phyloP scores from a whole-genome alignment of 129 eudicot species.

The Lactuca sativa region DNA sequence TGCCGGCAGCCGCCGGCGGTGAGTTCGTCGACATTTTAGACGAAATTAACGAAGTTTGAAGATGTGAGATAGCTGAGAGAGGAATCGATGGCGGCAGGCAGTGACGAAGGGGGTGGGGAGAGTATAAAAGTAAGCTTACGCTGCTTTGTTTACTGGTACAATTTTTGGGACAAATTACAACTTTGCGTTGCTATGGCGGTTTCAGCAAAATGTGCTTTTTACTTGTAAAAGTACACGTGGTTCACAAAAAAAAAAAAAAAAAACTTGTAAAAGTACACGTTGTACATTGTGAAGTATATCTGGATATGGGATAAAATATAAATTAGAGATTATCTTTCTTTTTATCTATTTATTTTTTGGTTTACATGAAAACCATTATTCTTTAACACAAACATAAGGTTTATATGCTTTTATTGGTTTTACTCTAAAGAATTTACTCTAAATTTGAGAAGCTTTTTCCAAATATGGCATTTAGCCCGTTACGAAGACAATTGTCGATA shows the following conservation, averaged over 20 bases:
- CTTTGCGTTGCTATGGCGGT: neutral
- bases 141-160: neutral
- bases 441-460: no score
- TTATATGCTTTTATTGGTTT: no score
- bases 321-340: no score
- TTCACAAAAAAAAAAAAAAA: no score
- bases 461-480: no score
- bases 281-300: no score
- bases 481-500: no score
- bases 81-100: conserved; percentile 20
- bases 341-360: no score
- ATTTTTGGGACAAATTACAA: conserved; percentile 7
- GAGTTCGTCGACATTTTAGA: conserved; percentile 34
- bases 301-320: no score
- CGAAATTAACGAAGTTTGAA: neutral
- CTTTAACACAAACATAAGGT: no score
- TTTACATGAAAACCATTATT: no score
- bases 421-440: no score
- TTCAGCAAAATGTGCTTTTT: conserved; percentile 9
- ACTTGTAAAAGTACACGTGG: neutral
- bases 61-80: conserved; percentile 22
- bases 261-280: neutral
- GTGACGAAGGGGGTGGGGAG: conserved; percentile 27
- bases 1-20: conserved; percentile 18
- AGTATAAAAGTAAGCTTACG: conserved; percentile 29